Evolutionary conservation across 257 asterid species (phyloP), one percentile per base, ranked within the genome.

Genomic region (Nicotiana noctiflora): DNA sequence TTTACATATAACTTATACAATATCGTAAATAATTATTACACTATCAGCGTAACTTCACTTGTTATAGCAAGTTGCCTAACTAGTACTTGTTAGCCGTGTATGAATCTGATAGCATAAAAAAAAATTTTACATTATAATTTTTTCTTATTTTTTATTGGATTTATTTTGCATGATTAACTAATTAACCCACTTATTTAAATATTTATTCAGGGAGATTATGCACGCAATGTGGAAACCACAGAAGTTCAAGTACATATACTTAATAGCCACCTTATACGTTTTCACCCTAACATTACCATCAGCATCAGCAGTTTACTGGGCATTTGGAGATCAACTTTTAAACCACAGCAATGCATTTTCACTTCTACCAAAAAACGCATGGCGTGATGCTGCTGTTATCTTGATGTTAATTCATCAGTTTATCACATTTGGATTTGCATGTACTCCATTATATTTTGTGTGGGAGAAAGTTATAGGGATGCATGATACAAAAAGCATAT

Each of bases 141-240:
- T 11, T 3, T 49, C 0, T 12, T 49, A 49, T n/a, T 49, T 49
- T 12, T 49, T 56, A 18, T 55, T 7, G 6, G 21, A 55, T 55
- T 55, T 17, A 55, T n/a, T 55, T 55, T 55, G n/a, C 21, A 61
- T 13, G 40, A 25, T 27, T 14, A 63, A 7, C 11, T 63, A 29
- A 29, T 64, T 5, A 59, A 56, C 37, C 9, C 1, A 13, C 0
- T 27, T 5, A 1, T 40, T n/a, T n/a, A 1, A 68, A n/a, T 70
- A 7, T 13, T 13, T 21, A 46, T 72, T 66, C 80, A 94, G 98
- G 87, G 98, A 94, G 85, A 94, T 94, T 32, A 94, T 94, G 98
- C 98, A 94, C 80, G 98, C 98, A 2, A 94, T 94, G 97, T 94
- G 98, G 99, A 95, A 93, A 44, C 99, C 99, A 0, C 99, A 89